Conservation (phyloP, 495 filamentous ascomycete species). For the Penicillium simplicissimum region DNA sequence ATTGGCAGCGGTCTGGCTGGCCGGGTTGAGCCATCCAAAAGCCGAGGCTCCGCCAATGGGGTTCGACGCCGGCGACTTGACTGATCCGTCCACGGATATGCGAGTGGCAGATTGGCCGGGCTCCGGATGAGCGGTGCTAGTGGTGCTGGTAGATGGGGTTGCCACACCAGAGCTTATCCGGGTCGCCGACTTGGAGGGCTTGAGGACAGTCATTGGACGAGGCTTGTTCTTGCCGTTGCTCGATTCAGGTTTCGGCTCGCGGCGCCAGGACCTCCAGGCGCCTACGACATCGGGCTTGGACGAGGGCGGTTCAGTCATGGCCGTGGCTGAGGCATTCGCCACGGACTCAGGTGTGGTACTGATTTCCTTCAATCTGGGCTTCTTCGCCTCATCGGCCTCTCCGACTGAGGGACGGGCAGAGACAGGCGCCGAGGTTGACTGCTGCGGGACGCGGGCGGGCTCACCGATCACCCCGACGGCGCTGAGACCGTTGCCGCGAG, state of each 20-base stretch:
- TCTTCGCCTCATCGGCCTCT: slow-evolving; percentile 43
- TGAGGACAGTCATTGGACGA: slow-evolving; percentile 78
- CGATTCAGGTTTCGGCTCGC: slow-evolving; percentile 51
- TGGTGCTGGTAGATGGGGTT: slow-evolving; percentile 34
- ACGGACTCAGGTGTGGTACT: neutral
- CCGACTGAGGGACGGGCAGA: slow-evolving; percentile 32
- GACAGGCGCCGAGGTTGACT: slow-evolving; percentile 25
- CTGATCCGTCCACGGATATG: slow-evolving; percentile 23
- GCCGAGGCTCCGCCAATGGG: slow-evolving; percentile 91
- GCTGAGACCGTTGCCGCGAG: slow-evolving; percentile 23
- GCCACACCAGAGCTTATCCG: slow-evolving; percentile 39
- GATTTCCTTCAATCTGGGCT: slow-evolving; percentile 19
- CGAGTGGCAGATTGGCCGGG: slow-evolving; percentile 28
- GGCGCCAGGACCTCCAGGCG: slow-evolving; percentile 72
- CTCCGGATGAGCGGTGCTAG: slow-evolving; percentile 26
- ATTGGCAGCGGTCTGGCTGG: slow-evolving; percentile 13
- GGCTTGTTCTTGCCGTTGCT: slow-evolving; percentile 45
- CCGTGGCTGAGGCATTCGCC: neutral
- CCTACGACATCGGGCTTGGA: slow-evolving; percentile 49
- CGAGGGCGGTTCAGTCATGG: slow-evolving; percentile 34
- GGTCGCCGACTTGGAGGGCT: slow-evolving; percentile 56
- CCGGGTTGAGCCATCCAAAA: slow-evolving; percentile 83
- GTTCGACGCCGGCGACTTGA: slow-evolving; percentile 55
- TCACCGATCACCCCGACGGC: slow-evolving; percentile 36
- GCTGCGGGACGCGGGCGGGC: slow-evolving; percentile 11